These are phyloP conservation scores for Cadophora gregata DNA, from an alignment of 2,329 filamentous ascomycete genomes.

Conservation along the genomic window DNA sequence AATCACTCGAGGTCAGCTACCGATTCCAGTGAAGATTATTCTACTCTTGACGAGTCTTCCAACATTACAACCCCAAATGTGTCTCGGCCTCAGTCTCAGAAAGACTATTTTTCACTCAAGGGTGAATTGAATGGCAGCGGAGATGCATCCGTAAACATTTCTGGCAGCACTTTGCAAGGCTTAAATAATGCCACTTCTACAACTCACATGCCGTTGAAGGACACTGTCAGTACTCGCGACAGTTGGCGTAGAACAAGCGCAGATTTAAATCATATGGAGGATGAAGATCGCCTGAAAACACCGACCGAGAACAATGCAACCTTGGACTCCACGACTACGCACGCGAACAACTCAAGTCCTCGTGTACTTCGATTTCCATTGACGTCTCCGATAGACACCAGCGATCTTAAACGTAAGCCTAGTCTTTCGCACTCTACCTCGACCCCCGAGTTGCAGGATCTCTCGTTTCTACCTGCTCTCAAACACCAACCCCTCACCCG, in stretches of 20 bases:
- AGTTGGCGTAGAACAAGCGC: conserved; percentile 31
- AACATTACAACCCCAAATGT: conserved; percentile 40
- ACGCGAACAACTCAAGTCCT: conserved; percentile 13
- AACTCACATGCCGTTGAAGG: conserved; percentile 24
- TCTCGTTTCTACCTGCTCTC: conserved; percentile 47
- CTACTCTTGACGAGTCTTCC: conserved; percentile 37
- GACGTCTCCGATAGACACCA: background rate
- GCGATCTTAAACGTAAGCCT: conserved; percentile 19
- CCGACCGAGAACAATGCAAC: conserved; percentile 25
- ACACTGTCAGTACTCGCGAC: conserved; percentile 24
- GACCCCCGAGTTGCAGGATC: conserved; percentile 36
- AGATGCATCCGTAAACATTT: background rate
- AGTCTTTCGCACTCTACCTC: conserved; percentile 32
- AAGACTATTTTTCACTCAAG: conserved; percentile 25
- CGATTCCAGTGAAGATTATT: conserved; percentile 42
- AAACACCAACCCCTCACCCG: conserved; percentile 49
- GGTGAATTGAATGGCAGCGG: background rate
- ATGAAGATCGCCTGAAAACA: conserved; percentile 27
- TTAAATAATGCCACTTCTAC: conserved; percentile 4
- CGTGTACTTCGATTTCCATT: background rate
- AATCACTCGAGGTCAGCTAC: conserved; percentile 32
- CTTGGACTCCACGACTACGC: conserved; percentile 14
- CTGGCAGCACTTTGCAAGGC: background rate
- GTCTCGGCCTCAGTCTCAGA: conserved; percentile 39
- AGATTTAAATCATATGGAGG: conserved; percentile 26